Evolutionary conservation across 768 basidiomycete genomes (phyloP).

Genomic region (Boletus coccyginus): DNA sequence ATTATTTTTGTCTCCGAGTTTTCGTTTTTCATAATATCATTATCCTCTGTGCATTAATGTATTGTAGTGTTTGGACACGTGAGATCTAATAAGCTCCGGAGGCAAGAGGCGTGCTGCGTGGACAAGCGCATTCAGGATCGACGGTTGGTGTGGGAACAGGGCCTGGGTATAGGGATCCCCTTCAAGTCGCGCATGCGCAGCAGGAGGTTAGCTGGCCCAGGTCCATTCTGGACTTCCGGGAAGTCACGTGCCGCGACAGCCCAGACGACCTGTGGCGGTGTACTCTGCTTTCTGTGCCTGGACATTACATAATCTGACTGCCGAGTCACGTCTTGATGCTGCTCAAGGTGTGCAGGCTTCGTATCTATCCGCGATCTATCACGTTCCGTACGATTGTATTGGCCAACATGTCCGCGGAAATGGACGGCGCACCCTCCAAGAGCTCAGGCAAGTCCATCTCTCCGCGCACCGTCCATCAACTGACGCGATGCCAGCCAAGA

Average conservation of each 20-base stretch:
- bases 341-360: constrained; percentile 13
- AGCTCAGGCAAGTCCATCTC: constrained; percentile 34
- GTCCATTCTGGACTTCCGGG: no score
- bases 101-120: no score
- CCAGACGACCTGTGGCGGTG: no score
- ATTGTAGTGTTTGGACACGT: constrained; percentile 19
- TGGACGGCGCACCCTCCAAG: constrained; percentile 32
- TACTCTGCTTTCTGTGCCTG: no score
- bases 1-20: neutral
- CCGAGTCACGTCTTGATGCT: no score
- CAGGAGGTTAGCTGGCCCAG: no score
- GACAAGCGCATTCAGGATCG: no score
- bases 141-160: no score
- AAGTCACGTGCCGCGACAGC: no score
- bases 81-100: constrained; percentile 9
- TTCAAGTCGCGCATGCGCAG: no score
- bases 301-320: no score
- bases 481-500: constrained; percentile 55
- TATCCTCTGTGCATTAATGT: constrained; percentile 28
- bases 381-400: neutral
- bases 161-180: no score
- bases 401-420: constrained; percentile 9
- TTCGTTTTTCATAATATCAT: constrained; percentile 23
- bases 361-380: neutral
- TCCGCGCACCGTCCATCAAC: neutral